A percentile compares a stretch with the other conserved stretches of the same genome.
phyloP scores from a whole-genome alignment of 73 alveolate genomes.

The Durusdinium trenchii region DNA sequence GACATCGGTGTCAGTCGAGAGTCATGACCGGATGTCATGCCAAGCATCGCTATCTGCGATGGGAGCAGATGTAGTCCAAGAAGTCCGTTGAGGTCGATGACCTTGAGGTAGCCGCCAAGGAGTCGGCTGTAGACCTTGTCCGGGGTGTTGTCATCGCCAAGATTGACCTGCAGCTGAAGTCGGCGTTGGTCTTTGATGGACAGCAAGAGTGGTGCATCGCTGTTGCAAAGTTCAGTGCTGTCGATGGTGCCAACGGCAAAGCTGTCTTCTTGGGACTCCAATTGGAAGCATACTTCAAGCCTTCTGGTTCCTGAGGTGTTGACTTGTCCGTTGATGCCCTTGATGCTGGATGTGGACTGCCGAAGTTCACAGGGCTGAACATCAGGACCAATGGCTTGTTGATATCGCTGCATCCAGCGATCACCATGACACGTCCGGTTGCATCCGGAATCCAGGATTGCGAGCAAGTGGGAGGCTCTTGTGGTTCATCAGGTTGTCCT shows the following conservation, averaged over 20 bases:
- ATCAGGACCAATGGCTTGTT: neutral
- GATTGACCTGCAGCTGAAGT: neutral
- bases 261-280: neutral
- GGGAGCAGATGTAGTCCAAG: neutral
- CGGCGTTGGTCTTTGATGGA: neutral
- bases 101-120: neutral
- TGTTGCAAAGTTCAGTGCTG: conserved; percentile 22
- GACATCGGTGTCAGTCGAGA: too few relatives aligned
- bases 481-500: neutral
- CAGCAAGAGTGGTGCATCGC: conserved; percentile 35
- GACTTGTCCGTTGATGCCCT: neutral
- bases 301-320: neutral
- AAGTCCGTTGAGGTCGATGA: neutral
- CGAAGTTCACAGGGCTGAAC: neutral
- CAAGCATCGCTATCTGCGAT: neutral
- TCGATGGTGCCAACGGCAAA: neutral
- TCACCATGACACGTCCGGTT: conserved; percentile 42
- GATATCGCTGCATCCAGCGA: neutral
- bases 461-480: neutral
- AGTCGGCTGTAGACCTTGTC: neutral
- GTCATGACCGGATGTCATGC: neutral
- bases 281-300: neutral
- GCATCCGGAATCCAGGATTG: conserved; percentile 45
- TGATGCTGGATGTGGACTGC: neutral
- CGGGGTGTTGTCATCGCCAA: neutral